A percentile compares a stretch with the other conserved stretches of the same genome.
These are phyloP conservation scores for Lasiodiplodia sp. DNA, from an alignment of 2,329 filamentous ascomycete genomes.

Conservation along the genomic window DNA sequence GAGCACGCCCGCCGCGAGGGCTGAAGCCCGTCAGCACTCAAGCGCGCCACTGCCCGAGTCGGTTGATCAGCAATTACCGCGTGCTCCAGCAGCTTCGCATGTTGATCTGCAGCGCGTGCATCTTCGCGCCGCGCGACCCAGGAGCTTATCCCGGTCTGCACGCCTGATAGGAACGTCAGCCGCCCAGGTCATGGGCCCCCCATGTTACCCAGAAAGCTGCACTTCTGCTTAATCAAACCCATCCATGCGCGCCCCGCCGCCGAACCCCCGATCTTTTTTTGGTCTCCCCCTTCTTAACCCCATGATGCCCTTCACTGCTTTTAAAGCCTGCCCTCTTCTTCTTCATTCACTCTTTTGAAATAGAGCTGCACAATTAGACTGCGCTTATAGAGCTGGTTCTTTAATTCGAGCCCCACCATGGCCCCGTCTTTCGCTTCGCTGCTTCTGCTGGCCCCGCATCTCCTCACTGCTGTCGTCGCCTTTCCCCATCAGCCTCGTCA, in stretches of 20 bases:
- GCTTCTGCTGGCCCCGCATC: constrained; percentile 10
- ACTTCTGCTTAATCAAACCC: constrained; percentile 23
- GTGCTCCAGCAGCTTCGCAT: constrained; percentile 9
- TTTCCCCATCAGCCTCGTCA: constrained; percentile 12
- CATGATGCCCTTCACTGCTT: not conserved
- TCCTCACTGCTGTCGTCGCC: constrained; percentile 15
- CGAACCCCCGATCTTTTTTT: not conserved
- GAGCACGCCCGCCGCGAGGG: not conserved
- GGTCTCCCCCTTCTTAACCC: constrained; percentile 9
- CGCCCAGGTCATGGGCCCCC: constrained; percentile 26
- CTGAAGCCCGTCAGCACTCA: constrained; percentile 13
- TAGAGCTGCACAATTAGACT: constrained; percentile 1
- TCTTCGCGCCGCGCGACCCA: constrained; percentile 1
- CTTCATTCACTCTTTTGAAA: not conserved
- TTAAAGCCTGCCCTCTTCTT: not conserved
- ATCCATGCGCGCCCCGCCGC: not conserved
- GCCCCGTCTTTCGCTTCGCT: constrained; percentile 17
- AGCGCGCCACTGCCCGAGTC: constrained; percentile 4
- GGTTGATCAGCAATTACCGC: constrained; percentile 9
- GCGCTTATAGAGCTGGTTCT: not conserved
- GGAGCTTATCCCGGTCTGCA: constrained; percentile 13
- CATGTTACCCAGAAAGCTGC: constrained; percentile 17
- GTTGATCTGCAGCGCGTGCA: constrained; percentile 16
- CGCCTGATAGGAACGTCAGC: constrained; percentile 24
- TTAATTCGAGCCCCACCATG: not conserved